Percentiles rank a stretch among this genome's conserved stretches.
These are phyloP conservation scores for Aspergillus diversus DNA, from an alignment of 495 filamentous ascomycete genomes.

Conservation along the genomic window DNA sequence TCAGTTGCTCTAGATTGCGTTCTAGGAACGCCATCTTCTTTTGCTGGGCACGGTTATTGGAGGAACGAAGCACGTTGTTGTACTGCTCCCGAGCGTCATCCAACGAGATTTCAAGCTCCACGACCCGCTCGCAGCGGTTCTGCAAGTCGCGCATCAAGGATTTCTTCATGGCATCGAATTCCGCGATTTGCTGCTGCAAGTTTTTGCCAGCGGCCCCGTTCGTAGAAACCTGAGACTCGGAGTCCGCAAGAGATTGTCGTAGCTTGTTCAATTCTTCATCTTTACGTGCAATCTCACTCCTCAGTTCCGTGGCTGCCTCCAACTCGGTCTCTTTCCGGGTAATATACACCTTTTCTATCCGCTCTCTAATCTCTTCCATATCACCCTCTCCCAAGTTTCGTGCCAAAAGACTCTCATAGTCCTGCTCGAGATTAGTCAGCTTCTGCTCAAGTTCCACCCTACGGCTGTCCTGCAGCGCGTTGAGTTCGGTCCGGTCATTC, in stretches of 20 bases:
- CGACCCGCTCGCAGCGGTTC: constrained; percentile 96
- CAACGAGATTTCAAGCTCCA: constrained; percentile 94
- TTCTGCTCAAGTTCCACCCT: constrained; percentile 74
- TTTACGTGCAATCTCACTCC: constrained; percentile 70
- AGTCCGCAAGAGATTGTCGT: constrained; percentile 73
- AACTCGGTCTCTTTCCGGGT: constrained; percentile 71
- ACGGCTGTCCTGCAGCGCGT: constrained; percentile 64
- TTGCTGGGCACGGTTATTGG: constrained; percentile 96
- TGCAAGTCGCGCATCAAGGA: constrained; percentile 97
- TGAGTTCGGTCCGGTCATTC: constrained; percentile 64
- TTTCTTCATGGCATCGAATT: constrained; percentile 99
- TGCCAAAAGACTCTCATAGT: constrained; percentile 80
- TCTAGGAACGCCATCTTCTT: constrained; percentile 99
- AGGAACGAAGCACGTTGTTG: constrained; percentile 92
- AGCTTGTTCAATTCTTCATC: constrained; percentile 77
- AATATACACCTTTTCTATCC: constrained; percentile 74
- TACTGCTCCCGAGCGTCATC: constrained; percentile 98
- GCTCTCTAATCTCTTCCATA: constrained; percentile 77
- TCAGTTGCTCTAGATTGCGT: constrained; percentile 96
- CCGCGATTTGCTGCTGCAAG: constrained; percentile 95
- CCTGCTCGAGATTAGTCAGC: constrained; percentile 69
- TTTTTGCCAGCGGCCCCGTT: constrained; percentile 84
- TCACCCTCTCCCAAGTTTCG: constrained; percentile 79
- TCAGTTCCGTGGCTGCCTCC: constrained; percentile 71
- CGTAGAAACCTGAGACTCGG: constrained; percentile 63